Conservation (phyloP, 768 basidiomycete species). For the Boletus huronensis region DNA sequence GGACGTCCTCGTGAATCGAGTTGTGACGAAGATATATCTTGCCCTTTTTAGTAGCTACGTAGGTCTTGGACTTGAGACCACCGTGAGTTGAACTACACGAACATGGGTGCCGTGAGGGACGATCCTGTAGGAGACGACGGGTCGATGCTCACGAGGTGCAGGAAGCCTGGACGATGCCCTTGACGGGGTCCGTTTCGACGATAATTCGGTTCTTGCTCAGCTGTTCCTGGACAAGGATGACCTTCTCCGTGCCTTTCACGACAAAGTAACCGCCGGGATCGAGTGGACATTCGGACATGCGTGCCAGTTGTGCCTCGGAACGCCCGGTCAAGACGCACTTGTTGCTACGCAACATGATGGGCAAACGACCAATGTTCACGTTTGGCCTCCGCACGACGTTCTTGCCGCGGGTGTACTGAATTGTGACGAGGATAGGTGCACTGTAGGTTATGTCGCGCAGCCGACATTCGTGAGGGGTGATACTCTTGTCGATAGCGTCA, state of each 20-base stretch:
- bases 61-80: slow-evolving; percentile 93
- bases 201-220: slow-evolving; percentile 99
- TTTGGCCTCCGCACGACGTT: slow-evolving; percentile 79
- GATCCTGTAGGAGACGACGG: neutral
- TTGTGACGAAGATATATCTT: slow-evolving; percentile 97
- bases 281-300: slow-evolving; percentile 94
- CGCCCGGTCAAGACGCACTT: slow-evolving; percentile 86
- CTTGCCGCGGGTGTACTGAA: slow-evolving; percentile 92
- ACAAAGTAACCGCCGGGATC: slow-evolving; percentile 99
- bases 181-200: slow-evolving; percentile 88
- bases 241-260: slow-evolving; percentile 98
- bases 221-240: slow-evolving; percentile 98
- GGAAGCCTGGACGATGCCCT: slow-evolving; percentile 89
- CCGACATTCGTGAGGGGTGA: slow-evolving; percentile 97
- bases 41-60: slow-evolving; percentile 92
- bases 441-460: slow-evolving; percentile 93
- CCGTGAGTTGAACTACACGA: slow-evolving; percentile 68
- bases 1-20: slow-evolving; percentile 94
- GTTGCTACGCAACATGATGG: slow-evolving; percentile 95
- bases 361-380: slow-evolving; percentile 85
- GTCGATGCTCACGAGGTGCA: slow-evolving; percentile 80
- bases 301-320: slow-evolving; percentile 78
- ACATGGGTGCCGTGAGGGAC: slow-evolving; percentile 8
- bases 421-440: slow-evolving; percentile 89
- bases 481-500: slow-evolving; percentile 69